Evolutionary conservation across 805 yeast genomes (phyloP), one percentile per base, ranked within the genome.

Genomic region (Candida bentonensis): DNA sequence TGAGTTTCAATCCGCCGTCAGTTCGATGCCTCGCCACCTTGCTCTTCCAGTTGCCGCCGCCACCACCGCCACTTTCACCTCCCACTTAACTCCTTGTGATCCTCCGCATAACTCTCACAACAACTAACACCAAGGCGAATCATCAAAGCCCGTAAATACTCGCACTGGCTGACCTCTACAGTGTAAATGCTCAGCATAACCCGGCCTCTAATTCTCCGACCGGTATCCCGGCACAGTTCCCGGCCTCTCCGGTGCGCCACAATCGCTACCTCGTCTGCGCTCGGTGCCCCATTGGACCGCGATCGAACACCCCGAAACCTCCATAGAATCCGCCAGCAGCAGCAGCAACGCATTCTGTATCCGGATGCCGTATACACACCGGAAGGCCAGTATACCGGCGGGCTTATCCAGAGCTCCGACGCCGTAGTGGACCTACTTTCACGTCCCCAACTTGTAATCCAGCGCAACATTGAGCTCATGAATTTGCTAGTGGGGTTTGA

Each of bases 401-500:
- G 79, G 1, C 54, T 76, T 20, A 70, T 80, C 21, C 70, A 73
- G 2, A 65, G 66, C 3, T 60, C 69, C 9, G 86, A 82, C 56
- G 79, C 82, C 0, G 69, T 82, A 21, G 72, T 76, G 23, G 66
- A 69, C 39, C 65, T 88, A 3, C 63, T 89, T 34, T 71, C 72
- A 36, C 85, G 85, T 53, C 96, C 96, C 1, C 82, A 89, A 3
- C 61, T 89, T 20, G 86, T 89, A 0, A 76, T 92, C 40, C 96
- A 89, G 56, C 71, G 98, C 46, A 82, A 84, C 56, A 68, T 92
- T 21, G 97, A 92, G 64, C 72, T 80, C 66, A 79, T 86, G 86
- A 88, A 86, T 56, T 68, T 92, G 15, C 72, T 87, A 44, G 57
- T 88, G 41, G 96, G 96, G 1, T 85, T 83, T 54, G 97, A 89